Evolutionary conservation across 164 flowering plant genomes (phyloP).

Genomic region (Liquidambar formosana): DNA sequence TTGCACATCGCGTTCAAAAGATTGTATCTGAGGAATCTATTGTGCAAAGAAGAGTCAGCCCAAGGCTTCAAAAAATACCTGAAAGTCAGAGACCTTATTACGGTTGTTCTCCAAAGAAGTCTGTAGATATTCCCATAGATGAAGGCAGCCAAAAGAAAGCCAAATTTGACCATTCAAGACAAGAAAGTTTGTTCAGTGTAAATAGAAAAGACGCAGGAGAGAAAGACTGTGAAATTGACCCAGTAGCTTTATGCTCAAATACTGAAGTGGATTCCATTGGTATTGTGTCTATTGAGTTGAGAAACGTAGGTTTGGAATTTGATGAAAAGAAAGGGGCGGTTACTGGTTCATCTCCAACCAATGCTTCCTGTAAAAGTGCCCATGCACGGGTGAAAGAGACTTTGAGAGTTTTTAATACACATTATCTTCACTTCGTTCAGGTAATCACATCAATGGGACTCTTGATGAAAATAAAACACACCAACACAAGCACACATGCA

Average conservation of each 20-base stretch:
- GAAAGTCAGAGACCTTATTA: conserved; percentile 1
- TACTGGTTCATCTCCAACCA: not conserved
- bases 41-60: conserved; percentile 4
- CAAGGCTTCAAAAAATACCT: not conserved
- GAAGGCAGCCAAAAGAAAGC: not conserved
- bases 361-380: not conserved
- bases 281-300: not conserved
- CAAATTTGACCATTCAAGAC: not conserved
- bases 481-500: too few species aligned
- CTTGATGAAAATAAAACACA: too few species aligned
- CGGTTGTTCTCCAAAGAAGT: not conserved
- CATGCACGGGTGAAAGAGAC: conserved; percentile 5
- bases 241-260: too few species aligned
- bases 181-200: not conserved
- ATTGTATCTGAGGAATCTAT: not conserved
- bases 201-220: not conserved
- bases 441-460: not conserved
- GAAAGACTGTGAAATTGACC: not conserved
- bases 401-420: conserved; percentile 2
- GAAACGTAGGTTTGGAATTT: not conserved
- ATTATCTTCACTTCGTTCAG: conserved; percentile 10
- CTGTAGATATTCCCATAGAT: not conserved
- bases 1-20: not conserved
- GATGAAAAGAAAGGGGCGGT: not conserved
- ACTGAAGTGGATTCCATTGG: not conserved